Base-by-base conservation (phyloP, 768 basidiomycete genomes). In the Suillus occidentalis region DNA sequence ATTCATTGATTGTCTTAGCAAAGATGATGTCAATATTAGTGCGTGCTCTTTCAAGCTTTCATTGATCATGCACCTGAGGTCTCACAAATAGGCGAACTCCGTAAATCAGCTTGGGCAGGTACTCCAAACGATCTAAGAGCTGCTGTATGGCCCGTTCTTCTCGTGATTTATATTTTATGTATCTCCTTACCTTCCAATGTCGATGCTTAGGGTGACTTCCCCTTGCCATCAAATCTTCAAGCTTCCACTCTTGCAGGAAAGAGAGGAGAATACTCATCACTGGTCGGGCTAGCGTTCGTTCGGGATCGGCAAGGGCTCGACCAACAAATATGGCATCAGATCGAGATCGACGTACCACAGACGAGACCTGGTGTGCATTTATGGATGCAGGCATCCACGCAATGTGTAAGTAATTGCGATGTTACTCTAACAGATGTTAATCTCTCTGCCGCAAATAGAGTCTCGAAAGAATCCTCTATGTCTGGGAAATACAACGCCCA, bases 241-340 rank as follows among this genome's bases (percentile, higher is more conserved):
- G 72, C 86, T 42, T 78, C 86, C 4, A 92, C 93, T 0, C 84
- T 98, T n/a, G 83, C 87, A 34, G 86, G 95, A 58, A 99, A 99
- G 79, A 87, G 97, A 50, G 87, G 88, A 70, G 97, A 99, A 77
- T 99, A 99, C 75, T 84, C 87, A 47, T 92, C 92, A 18, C 84
- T 98, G 66, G 96, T 97, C 9, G 87, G 92, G 68, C 82, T 95
- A 20, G 90, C 97, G 18, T 99, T 99, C 75, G 88, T 91, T 14
- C 85, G 92, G 45, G 94, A 94, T 64, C 85, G 87, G 36, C 89
- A 91, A 63, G 89, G 91, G 0, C 83, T 97, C 37, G 97, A 99
- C 76, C 94, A 95, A 71, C 92, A 94, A 77, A 97, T 99, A 73
- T 99, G 97, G 97, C 97, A 99, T 78, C 97, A 99, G 77, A 99